Conservation (phyloP, 2,329 filamentous ascomycete species). For the Dryadomyces quercivorus region DNA sequence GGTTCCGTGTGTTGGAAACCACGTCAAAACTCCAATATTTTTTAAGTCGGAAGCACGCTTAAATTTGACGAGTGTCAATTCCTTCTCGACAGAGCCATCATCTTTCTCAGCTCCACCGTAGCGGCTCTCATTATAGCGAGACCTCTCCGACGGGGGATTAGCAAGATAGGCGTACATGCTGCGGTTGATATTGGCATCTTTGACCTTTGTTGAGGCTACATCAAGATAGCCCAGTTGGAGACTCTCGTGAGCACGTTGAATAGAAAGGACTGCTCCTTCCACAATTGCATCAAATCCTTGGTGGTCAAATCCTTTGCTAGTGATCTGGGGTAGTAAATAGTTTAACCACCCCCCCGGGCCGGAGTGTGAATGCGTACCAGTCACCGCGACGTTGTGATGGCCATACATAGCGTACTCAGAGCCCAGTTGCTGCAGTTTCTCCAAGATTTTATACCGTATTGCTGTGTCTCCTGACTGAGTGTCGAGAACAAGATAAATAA, state of each 20-base stretch:
- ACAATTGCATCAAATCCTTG: conserved; percentile 83
- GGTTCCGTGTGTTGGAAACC: conserved; percentile 85
- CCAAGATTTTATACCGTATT: conserved; percentile 68
- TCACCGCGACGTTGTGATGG: conserved; percentile 73
- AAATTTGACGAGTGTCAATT: conserved; percentile 66
- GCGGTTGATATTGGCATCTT: conserved; percentile 68
- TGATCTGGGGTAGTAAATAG: conserved; percentile 81
- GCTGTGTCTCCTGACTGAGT: conserved; percentile 78
- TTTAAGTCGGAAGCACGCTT: conserved; percentile 57
- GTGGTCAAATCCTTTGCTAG: conserved; percentile 71
- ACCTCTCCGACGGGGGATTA: conserved; percentile 64
- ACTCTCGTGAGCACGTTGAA: conserved; percentile 61
- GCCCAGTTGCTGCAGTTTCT: conserved; percentile 56
- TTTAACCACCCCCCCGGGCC: conserved; percentile 88
- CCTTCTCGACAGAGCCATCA: conserved; percentile 48
- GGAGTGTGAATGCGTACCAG: conserved; percentile 81
- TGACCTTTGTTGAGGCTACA: conserved; percentile 47
- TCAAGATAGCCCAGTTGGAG: conserved; percentile 48
- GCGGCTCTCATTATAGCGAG: conserved; percentile 42
- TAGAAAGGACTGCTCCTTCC: conserved; percentile 67
- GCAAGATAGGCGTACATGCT: conserved; percentile 76
- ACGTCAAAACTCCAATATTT: conserved; percentile 70
- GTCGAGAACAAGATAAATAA: conserved; percentile 81
- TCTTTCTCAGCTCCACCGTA: conserved; percentile 33
- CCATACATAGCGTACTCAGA: conserved; percentile 62